These are phyloP conservation scores for Penicillium sp. DNA, from an alignment of 2,329 filamentous ascomycete species.

Conservation along the genomic window DNA sequence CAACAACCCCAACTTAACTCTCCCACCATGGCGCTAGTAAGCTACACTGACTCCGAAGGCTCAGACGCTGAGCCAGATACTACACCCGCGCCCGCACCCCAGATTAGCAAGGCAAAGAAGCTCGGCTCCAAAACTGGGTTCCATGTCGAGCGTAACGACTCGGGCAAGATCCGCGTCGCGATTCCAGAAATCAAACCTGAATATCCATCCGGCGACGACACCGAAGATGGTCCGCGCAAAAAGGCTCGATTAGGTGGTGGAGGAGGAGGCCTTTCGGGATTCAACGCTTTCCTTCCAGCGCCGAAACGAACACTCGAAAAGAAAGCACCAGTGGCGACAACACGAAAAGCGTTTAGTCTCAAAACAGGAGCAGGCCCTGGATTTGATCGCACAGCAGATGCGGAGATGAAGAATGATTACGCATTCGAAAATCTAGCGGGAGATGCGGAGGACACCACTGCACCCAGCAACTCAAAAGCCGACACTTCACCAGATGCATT, in stretches of 20 bases:
- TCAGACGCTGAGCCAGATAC: conserved; percentile 60
- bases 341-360: conserved; percentile 64
- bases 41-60: conserved; percentile 76
- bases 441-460: conserved; percentile 31
- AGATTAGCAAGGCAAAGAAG: conserved; percentile 14
- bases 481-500: conserved; percentile 8
- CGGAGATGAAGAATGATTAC: conserved; percentile 35
- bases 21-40: conserved; percentile 70
- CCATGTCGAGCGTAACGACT: conserved; percentile 76
- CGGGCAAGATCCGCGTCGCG: conserved; percentile 79
- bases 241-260: conserved; percentile 65
- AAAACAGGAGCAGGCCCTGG: conserved; percentile 82
- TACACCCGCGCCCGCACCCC: conserved; percentile 26
- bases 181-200: conserved; percentile 59
- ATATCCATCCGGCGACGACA: conserved; percentile 33
- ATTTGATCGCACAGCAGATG: conserved; percentile 65
- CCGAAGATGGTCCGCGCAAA: conserved; percentile 63
- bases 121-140: conserved; percentile 56
- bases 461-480: conserved; percentile 25
- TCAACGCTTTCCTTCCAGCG: conserved; percentile 82
- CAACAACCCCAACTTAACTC: not conserved
- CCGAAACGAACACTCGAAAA: conserved; percentile 61
- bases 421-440: conserved; percentile 34
- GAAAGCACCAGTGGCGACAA: conserved; percentile 38
- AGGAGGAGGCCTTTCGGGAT: conserved; percentile 70